Percentiles rank a stretch among this genome's conserved stretches.
Conservation (phyloP, 192 early-diverging fungal species). For the Dissophora ornata region DNA sequence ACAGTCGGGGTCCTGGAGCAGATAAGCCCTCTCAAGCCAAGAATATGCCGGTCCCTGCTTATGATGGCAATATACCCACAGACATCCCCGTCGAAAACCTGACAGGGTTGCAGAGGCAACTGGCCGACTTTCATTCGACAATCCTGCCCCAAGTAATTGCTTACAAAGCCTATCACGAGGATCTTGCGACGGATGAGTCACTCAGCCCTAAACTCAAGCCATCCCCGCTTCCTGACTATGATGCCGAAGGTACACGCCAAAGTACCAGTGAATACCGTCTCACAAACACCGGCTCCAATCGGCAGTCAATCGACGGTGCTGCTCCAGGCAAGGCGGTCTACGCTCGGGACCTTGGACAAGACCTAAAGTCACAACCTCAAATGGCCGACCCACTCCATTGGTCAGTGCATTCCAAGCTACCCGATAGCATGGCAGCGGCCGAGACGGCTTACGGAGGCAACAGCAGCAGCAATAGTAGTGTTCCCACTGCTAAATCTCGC, state of each 20-base stretch:
- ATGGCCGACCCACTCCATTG: not conserved
- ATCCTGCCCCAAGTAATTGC: conserved; percentile 38
- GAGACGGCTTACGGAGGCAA: not conserved
- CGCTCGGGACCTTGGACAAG: not conserved
- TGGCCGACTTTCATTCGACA: conserved; percentile 32
- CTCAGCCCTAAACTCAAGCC: conserved; percentile 6
- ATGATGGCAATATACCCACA: not conserved
- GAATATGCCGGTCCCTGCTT: too few species aligned
- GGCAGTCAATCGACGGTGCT: not conserved
- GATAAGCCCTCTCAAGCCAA: too few species aligned
- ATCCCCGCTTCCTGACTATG: not conserved
- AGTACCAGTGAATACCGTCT: not conserved
- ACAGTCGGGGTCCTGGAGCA: too few species aligned
- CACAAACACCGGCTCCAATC: not conserved
- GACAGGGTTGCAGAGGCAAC: conserved; percentile 42
- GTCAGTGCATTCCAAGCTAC: not conserved
- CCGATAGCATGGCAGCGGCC: not conserved
- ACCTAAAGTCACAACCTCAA: not conserved
- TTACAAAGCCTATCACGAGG: conserved; percentile 21
- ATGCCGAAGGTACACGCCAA: not conserved
- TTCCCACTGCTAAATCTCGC: not conserved
- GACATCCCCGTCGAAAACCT: conserved; percentile 10
- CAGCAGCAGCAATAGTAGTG: not conserved
- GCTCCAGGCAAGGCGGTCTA: not conserved
- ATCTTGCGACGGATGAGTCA: conserved; percentile 1